These are phyloP conservation scores for Talaromyces sp. DNA, from an alignment of 2,329 filamentous ascomycete species.

Conservation along the genomic window DNA sequence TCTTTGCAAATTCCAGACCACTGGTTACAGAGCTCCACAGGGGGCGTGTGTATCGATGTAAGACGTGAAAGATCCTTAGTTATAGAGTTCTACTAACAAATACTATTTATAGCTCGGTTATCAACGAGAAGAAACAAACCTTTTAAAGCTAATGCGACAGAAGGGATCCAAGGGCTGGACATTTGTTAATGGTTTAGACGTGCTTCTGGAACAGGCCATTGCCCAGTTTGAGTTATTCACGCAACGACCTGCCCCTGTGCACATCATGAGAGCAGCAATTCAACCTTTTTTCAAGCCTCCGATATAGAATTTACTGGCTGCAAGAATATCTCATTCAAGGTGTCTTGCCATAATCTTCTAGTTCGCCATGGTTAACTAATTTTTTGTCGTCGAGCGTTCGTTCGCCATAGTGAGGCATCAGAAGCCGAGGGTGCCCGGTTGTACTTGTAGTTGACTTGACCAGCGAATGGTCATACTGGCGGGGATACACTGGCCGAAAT, in stretches of 20 bases:
- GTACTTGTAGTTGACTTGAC: too few relatives aligned
- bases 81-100: too few relatives aligned
- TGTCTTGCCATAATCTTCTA: neutral
- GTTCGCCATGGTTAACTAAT: neutral
- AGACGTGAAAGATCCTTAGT: neutral
- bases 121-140: neutral
- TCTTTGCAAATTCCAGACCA: neutral
- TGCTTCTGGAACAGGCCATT: conserved; percentile 34
- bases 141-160: conserved; percentile 18
- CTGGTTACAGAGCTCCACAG: conserved; percentile 3
- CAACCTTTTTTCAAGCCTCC: neutral
- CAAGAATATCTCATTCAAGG: neutral
- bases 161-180: conserved; percentile 32
- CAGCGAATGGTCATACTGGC: too few relatives aligned
- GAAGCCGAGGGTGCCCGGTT: too few relatives aligned
- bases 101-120: neutral
- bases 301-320: too few relatives aligned
- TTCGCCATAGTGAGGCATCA: too few relatives aligned
- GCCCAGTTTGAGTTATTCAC: conserved; percentile 36
- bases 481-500: too few relatives aligned
- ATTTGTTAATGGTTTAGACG: conserved; percentile 31
- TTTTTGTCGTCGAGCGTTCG: too few relatives aligned
- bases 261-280: conserved; percentile 9
- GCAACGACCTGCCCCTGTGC: conserved; percentile 27
- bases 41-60: conserved; percentile 3